phyloP scores from a whole-genome alignment of 2,329 filamentous ascomycete species.

The Thermomyces lanuginosus region DNA sequence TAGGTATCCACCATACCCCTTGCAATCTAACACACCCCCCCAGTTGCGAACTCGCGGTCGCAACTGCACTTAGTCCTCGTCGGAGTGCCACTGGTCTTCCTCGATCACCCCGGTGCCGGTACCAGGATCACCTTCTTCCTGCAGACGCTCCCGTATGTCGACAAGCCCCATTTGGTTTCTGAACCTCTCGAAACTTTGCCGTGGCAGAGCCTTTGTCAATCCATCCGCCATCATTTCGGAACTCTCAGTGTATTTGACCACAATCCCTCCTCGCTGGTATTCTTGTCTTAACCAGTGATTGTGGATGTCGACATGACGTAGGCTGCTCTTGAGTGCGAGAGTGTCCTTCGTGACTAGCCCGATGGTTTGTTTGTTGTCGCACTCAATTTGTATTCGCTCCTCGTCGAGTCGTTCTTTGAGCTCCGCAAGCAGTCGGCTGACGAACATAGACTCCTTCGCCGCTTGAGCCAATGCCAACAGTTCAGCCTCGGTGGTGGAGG shows the following conservation, averaged over 20 bases:
- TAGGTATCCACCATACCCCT: too few species aligned
- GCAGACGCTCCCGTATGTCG: too few species aligned
- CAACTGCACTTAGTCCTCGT: too few species aligned
- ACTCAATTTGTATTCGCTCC: conserved; percentile 3
- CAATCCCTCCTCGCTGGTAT: conserved; percentile 7
- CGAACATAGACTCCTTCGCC: conserved; percentile 6
- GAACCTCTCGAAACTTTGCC: too few species aligned
- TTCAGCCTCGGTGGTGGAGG: conserved; percentile 10
- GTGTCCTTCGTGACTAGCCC: conserved; percentile 3
- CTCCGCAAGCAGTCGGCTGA: conserved; percentile 5
- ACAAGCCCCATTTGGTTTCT: too few species aligned
- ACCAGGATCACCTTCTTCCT: too few species aligned
- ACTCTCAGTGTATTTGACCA: conserved; percentile 10
- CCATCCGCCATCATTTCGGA: conserved; percentile 10
- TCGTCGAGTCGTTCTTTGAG: conserved; percentile 5
- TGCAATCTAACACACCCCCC: too few species aligned
- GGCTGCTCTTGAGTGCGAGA: conserved; percentile 4
- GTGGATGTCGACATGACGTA: conserved; percentile 14
- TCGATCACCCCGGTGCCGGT: too few species aligned
- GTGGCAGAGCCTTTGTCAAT: conserved; percentile 9
- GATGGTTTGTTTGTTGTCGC: conserved; percentile 8
- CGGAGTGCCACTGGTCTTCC: too few species aligned
- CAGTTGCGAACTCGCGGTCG: too few species aligned
- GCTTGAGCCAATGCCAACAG: conserved; percentile 7
- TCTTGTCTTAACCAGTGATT: conserved; percentile 12